Percentiles rank a stretch among this genome's conserved stretches.
These are phyloP conservation scores for Mycena latifolia DNA, from an alignment of 768 basidiomycete species.

Conservation along the genomic window DNA sequence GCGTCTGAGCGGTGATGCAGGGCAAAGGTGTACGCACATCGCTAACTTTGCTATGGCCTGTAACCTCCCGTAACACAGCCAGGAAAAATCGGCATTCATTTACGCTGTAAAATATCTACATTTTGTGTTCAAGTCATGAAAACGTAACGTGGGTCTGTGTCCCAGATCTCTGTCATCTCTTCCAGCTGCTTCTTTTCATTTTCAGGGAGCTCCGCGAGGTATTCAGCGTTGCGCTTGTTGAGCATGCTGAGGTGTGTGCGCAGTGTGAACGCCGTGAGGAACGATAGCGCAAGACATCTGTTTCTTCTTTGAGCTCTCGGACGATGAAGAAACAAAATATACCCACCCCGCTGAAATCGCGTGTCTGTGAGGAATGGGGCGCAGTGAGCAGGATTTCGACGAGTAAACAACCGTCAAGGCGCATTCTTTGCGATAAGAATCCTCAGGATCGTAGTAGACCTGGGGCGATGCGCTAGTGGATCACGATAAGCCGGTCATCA, in stretches of 20 bases:
- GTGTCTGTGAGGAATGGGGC: constrained; percentile 41
- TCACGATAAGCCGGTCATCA: not conserved
- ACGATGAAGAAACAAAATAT: not conserved
- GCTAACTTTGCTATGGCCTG: no score
- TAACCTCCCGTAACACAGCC: no score
- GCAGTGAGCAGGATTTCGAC: no score
- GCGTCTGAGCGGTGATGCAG: no score
- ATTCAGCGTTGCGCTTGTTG: constrained; percentile 55
- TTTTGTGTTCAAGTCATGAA: constrained; percentile 67
- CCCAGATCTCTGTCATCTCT: constrained; percentile 55
- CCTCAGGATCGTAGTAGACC: constrained; percentile 66
- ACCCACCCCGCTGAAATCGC: constrained; percentile 66
- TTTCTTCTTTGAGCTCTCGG: not conserved
- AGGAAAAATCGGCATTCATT: no score
- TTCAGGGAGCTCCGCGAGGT: constrained; percentile 42
- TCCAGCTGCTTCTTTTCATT: constrained; percentile 45
- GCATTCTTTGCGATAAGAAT: constrained; percentile 60
- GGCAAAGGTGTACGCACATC: no score
- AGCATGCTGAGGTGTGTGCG: constrained; percentile 56
- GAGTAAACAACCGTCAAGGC: not conserved
- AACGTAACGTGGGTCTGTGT: constrained; percentile 64
- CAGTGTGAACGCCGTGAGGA: constrained; percentile 55
- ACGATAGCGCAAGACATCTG: constrained; percentile 60
- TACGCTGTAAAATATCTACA: no score
- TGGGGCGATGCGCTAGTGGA: constrained; percentile 63